A percentile compares a stretch with the other conserved stretches of the same genome.
phyloP scores from a whole-genome alignment of 2,329 filamentous ascomycete genomes.

The Xylaria sp. region DNA sequence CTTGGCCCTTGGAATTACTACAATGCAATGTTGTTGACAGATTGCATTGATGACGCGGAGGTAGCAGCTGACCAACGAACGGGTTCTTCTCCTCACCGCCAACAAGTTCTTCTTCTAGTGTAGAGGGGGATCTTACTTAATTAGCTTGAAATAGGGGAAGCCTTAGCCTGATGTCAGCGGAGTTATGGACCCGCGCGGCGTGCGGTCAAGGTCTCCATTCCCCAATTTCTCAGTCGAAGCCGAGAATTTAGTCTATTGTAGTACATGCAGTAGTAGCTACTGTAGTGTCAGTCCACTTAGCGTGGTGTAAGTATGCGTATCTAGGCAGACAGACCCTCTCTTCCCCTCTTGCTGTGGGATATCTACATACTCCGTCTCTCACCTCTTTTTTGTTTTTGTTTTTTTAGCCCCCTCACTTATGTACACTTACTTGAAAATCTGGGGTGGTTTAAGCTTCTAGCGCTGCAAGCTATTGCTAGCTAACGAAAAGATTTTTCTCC shows the following conservation, averaged over 20 bases:
- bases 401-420: background rate
- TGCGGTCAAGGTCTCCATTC: slow-evolving; percentile 17
- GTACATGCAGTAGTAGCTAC: background rate
- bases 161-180: slow-evolving; percentile 21
- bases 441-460: slow-evolving; percentile 29
- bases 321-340: background rate
- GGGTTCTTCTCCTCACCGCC: slow-evolving; percentile 32
- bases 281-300: slow-evolving; percentile 12
- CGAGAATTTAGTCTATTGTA: slow-evolving; percentile 21
- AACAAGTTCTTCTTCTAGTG: slow-evolving; percentile 23
- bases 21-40: slow-evolving; percentile 15
- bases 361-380: background rate
- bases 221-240: slow-evolving; percentile 26
- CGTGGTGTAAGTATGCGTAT: background rate
- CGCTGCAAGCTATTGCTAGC: slow-evolving; percentile 6
- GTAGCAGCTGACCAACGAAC: slow-evolving; percentile 26
- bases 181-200: slow-evolving; percentile 5
- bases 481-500: slow-evolving; percentile 18
- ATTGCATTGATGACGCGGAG: slow-evolving; percentile 32
- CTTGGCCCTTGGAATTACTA: slow-evolving; percentile 31
- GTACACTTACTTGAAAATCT: slow-evolving; percentile 24
- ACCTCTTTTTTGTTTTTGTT: background rate
- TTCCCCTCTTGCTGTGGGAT: too few relatives aligned
- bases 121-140: slow-evolving; percentile 16
- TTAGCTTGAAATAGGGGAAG: slow-evolving; percentile 21